A percentile compares a stretch with the other conserved stretches of the same genome.
Conservation (phyloP, 1,139 yeast genomes). For the Yamadazyma dendronema region DNA sequence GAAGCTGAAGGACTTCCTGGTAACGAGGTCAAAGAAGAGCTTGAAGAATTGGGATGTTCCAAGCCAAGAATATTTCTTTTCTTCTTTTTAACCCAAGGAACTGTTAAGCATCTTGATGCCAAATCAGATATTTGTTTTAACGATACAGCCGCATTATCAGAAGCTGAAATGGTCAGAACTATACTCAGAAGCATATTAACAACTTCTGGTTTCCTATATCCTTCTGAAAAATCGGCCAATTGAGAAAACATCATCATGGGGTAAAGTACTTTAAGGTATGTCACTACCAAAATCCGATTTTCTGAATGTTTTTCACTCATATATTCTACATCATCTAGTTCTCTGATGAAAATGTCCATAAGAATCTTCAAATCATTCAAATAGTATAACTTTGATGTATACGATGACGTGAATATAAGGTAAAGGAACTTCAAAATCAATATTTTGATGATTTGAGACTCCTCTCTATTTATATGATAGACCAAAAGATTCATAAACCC, state of each 20-base stretch:
- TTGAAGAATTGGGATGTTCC: slow-evolving; percentile 3
- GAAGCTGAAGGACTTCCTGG: slow-evolving; percentile 1
- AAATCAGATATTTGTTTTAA: slow-evolving; percentile 51
- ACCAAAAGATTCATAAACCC: slow-evolving; percentile 42
- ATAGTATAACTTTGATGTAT: slow-evolving; percentile 68
- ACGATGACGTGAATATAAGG: slow-evolving; percentile 65
- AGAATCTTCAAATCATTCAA: slow-evolving; percentile 83
- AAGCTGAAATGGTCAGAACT: slow-evolving; percentile 24
- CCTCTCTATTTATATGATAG: slow-evolving; percentile 72
- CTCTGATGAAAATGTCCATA: slow-evolving; percentile 82
- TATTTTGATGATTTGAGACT: slow-evolving; percentile 69
- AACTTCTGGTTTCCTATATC: slow-evolving; percentile 60
- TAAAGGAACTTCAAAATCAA: slow-evolving; percentile 78
- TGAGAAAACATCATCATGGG: slow-evolving; percentile 73
- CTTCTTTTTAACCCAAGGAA: slow-evolving; percentile 50
- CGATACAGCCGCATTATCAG: slow-evolving; percentile 13
- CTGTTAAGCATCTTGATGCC: slow-evolving; percentile 59
- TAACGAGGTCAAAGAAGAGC: slow-evolving; percentile 12
- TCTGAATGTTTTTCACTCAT: slow-evolving; percentile 45
- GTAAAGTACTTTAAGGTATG: slow-evolving; percentile 72
- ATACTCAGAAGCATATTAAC: slow-evolving; percentile 50
- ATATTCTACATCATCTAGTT: slow-evolving; percentile 62
- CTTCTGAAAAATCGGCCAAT: slow-evolving; percentile 43
- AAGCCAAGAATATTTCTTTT: slow-evolving; percentile 7
- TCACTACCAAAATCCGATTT: slow-evolving; percentile 54